phyloP scores from a whole-genome alignment of 108 stramenopile species.

The Skeletonema costatum region DNA sequence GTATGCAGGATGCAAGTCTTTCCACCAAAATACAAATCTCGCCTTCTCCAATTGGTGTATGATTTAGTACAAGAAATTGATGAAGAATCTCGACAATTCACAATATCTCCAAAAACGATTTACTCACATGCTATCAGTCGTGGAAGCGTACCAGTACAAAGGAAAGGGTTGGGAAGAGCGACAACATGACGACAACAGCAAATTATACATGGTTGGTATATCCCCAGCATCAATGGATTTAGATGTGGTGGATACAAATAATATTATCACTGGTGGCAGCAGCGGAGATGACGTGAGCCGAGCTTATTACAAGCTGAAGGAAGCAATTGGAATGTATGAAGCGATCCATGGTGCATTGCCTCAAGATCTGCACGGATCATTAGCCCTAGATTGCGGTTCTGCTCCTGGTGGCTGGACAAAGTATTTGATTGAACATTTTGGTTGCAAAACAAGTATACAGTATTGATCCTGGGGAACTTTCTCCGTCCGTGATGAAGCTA shows the following conservation, averaged over 20 bases:
- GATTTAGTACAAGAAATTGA: background rate
- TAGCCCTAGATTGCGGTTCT: slow-evolving; percentile 52
- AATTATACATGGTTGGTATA: background rate
- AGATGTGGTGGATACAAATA: slow-evolving; percentile 1
- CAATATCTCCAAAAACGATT: background rate
- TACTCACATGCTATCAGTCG: background rate
- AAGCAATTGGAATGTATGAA: slow-evolving; percentile 46
- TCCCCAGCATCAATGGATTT: background rate
- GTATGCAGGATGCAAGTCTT: background rate
- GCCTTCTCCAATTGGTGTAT: background rate
- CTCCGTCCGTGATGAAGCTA: slow-evolving; percentile 6
- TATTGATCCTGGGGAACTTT: slow-evolving; percentile 50
- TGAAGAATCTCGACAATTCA: background rate
- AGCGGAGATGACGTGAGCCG: slow-evolving; percentile 33
- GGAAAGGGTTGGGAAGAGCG: background rate
- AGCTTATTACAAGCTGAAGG: slow-evolving; percentile 54
- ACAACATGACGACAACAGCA: background rate
- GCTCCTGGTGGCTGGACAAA: slow-evolving; percentile 67
- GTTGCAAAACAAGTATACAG: slow-evolving; percentile 36
- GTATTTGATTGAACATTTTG: slow-evolving; percentile 20
- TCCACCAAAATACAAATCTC: background rate
- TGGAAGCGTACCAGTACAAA: slow-evolving; percentile 1
- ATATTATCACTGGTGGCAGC: background rate
- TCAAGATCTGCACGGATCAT: background rate
- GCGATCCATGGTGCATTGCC: background rate